These are phyloP conservation scores for Emmonsiellopsis sp. DNA, from an alignment of 2,329 filamentous ascomycete genomes.

Conservation along the genomic window DNA sequence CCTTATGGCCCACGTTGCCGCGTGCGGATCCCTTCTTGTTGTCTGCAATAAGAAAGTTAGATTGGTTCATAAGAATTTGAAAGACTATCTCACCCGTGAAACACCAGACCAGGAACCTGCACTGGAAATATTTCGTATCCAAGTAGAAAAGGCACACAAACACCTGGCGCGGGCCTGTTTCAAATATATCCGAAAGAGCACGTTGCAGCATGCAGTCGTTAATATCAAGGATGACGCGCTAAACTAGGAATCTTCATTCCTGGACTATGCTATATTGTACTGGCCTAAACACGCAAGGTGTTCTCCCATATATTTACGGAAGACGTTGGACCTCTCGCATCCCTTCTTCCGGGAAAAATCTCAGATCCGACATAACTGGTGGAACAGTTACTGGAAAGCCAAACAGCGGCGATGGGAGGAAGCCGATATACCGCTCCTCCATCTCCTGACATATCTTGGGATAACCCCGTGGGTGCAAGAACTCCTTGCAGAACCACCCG, in stretches of 20 bases:
- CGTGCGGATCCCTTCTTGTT: constrained; percentile 16
- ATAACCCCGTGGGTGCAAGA: not conserved
- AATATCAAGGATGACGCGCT: not conserved
- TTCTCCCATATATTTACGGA: constrained; percentile 1
- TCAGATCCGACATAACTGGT: constrained; percentile 8
- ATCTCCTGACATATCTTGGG: not conserved
- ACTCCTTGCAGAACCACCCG: not conserved
- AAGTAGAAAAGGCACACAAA: not conserved
- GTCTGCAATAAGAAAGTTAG: constrained; percentile 16
- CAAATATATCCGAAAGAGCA: not conserved
- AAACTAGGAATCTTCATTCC: not conserved
- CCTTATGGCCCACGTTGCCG: constrained; percentile 12
- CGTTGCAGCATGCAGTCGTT: not conserved
- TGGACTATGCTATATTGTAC: not conserved
- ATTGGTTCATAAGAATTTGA: constrained; percentile 22
- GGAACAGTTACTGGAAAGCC: constrained; percentile 6
- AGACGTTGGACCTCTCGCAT: constrained; percentile 10
- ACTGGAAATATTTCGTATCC: not conserved
- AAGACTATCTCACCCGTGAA: constrained; percentile 20
- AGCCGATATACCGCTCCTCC: not conserved
- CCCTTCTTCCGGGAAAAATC: constrained; percentile 11
- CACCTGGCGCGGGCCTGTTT: not conserved
- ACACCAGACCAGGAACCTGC: constrained; percentile 1
- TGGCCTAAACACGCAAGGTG: not conserved
- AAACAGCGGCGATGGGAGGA: not conserved